A percentile compares a stretch with the other conserved stretches of the same genome.
These are phyloP conservation scores for Sugiyamaella neomexicana DNA, from an alignment of 1,139 yeast species.

Conservation along the genomic window DNA sequence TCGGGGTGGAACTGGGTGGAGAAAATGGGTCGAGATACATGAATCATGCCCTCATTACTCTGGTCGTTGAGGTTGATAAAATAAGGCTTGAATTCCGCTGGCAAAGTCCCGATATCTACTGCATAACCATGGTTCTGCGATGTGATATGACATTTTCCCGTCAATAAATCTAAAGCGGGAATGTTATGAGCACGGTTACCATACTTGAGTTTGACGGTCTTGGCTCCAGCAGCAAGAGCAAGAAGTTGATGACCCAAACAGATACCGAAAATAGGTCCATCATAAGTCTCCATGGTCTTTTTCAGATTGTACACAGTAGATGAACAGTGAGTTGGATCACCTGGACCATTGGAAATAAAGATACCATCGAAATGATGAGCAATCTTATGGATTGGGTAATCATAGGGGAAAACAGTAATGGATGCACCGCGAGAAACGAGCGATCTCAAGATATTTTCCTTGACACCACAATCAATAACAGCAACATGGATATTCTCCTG, in stretches of 20 bases:
- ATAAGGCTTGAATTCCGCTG: conserved; percentile 76
- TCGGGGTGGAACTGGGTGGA: conserved; percentile 99
- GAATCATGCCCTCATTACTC: conserved; percentile 97
- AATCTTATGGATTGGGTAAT: conserved; percentile 87
- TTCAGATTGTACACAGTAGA: conserved; percentile 74
- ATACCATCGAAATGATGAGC: conserved; percentile 93
- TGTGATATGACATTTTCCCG: conserved; percentile 94
- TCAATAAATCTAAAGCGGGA: conserved; percentile 85
- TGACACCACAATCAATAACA: conserved; percentile 95
- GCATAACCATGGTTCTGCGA: conserved; percentile 99
- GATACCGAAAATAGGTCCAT: conserved; percentile 93
- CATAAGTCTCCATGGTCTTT: conserved; percentile 64
- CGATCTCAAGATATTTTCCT: conserved; percentile 92
- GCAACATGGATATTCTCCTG: conserved; percentile 70
- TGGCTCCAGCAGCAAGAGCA: conserved; percentile 93
- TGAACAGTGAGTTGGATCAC: conserved; percentile 94
- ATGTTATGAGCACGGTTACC: conserved; percentile 99
- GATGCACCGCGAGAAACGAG: conserved; percentile 94
- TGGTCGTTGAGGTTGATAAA: conserved; percentile 92
- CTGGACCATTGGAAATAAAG: conserved; percentile 96
- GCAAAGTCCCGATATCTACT: conserved; percentile 77
- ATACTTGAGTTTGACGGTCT: conserved; percentile 87
- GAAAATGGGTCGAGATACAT: conserved; percentile 79
- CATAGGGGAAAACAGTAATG: conserved; percentile 92
- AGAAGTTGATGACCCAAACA: conserved; percentile 96